Conservation (phyloP, 441 rosid species). For the Bocquillonia castaneifolia region DNA sequence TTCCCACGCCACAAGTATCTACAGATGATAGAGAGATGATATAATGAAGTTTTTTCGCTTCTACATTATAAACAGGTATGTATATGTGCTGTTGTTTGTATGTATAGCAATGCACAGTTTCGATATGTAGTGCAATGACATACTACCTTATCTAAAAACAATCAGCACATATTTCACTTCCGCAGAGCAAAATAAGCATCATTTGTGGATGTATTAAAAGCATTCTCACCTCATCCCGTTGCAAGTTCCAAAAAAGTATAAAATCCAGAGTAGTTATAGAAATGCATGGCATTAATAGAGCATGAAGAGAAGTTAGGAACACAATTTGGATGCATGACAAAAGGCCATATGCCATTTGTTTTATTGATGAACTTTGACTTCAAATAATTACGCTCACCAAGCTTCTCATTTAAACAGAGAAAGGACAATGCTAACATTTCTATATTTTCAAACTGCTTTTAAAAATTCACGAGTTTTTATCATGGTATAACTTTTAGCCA, state of each 20-base stretch:
- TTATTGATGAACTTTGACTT: neutral
- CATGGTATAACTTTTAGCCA: neutral
- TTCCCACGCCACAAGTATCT: constrained; percentile 93
- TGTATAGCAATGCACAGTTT: neutral
- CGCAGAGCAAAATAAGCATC: too few species aligned
- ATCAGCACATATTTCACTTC: neutral
- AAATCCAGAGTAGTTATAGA: neutral
- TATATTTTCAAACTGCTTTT: neutral
- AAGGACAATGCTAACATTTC: neutral
- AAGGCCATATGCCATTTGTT: neutral
- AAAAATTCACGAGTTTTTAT: neutral
- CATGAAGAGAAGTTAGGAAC: neutral
- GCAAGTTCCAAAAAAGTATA: neutral
- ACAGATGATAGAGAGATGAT: constrained; percentile 18
- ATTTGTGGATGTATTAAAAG: neutral
- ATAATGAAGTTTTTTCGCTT: constrained; percentile 5
- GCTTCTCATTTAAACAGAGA: neutral
- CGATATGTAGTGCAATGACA: neutral
- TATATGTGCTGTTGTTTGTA: neutral
- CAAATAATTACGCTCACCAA: neutral
- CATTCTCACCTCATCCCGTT: neutral
- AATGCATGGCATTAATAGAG: neutral
- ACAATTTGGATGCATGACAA: neutral
- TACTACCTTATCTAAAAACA: neutral
- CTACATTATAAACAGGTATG: constrained; percentile 8